These are phyloP conservation scores for Microbotryum lychnidis-dioicae DNA, from an alignment of 1,284 basidiomycete genomes.

Conservation along the genomic window DNA sequence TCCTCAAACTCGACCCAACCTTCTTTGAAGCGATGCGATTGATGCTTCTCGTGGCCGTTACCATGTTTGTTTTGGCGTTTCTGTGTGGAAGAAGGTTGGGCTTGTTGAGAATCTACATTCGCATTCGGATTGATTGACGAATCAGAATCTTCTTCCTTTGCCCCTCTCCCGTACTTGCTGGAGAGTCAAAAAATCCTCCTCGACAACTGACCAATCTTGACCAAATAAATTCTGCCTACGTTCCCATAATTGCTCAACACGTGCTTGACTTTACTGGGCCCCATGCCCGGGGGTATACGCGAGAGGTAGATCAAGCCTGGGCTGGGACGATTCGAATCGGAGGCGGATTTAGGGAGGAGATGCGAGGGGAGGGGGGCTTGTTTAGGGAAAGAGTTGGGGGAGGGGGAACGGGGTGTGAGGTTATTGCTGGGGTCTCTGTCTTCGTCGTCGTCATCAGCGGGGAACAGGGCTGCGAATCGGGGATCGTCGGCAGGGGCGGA, in stretches of 20 bases:
- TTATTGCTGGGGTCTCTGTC: constrained; percentile 1
- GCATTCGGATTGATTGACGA: constrained; percentile 64
- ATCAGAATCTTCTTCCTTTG: constrained; percentile 36
- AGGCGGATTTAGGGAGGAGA: constrained; percentile 16
- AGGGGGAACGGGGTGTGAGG: constrained; percentile 1
- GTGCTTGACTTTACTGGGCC: constrained; percentile 89
- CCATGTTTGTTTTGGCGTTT: constrained; percentile 53
- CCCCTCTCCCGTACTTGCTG: no score
- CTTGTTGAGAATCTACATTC: constrained; percentile 42
- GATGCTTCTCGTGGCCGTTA: constrained; percentile 55
- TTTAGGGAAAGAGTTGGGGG: constrained; percentile 6
- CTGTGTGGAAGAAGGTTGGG: constrained; percentile 58
- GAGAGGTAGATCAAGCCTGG: constrained; percentile 90
- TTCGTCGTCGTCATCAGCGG: constrained; percentile 1
- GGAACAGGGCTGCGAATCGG: constrained; percentile 16
- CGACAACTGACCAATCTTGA: constrained; percentile 14
- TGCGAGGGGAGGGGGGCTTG: constrained; percentile 24
- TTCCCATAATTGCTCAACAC: constrained; percentile 46
- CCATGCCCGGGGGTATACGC: constrained; percentile 97
- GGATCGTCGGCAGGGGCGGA: constrained; percentile 1
- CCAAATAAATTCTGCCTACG: constrained; percentile 37
- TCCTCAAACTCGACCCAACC: constrained; percentile 98
- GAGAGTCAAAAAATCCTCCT: no score
- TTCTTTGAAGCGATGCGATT: constrained; percentile 63
- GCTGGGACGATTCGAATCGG: constrained; percentile 6